Evolutionary conservation across 2,329 filamentous ascomycete species (phyloP).

Genomic region (Penicillium sp.): DNA sequence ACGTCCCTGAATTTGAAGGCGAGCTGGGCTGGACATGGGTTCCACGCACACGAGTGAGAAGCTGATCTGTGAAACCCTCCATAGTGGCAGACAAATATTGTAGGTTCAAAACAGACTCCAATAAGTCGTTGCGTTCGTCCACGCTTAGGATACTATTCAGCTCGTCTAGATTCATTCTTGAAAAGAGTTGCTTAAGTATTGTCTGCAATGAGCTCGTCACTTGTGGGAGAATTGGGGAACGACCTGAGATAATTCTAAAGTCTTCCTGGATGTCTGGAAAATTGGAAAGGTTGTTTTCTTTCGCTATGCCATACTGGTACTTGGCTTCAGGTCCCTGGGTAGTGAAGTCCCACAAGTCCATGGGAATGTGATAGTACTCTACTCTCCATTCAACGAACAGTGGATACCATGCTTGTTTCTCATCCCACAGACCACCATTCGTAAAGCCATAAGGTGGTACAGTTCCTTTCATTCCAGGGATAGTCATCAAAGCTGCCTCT

Average conservation of each 20-base stretch:
- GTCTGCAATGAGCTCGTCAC: background rate
- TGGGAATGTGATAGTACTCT: background rate
- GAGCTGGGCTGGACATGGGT: constrained; percentile 39
- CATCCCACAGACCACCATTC: background rate
- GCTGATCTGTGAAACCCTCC: constrained; percentile 27
- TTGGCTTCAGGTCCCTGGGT: background rate
- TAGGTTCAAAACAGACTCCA: constrained; percentile 8
- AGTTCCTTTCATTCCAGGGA: background rate
- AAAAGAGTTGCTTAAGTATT: background rate
- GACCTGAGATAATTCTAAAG: background rate
- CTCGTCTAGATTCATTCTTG: background rate
- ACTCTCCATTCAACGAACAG: background rate
- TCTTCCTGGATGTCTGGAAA: background rate
- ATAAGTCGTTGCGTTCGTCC: background rate
- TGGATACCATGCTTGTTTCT: background rate
- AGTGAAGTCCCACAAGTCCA: background rate
- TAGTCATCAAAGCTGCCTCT: too few species aligned
- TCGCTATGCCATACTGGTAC: background rate
- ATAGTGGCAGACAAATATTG: constrained; percentile 30
- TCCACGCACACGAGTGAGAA: constrained; percentile 33
- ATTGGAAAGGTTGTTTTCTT: background rate
- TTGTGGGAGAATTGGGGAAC: background rate
- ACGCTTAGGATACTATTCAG: background rate
- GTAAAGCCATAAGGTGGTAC: background rate
- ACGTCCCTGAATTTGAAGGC: background rate